A percentile compares a stretch with the other conserved stretches of the same genome.
Evolutionary conservation across 2,329 filamentous ascomycete genomes (phyloP).

Genomic region (Helminthosporium solani): DNA sequence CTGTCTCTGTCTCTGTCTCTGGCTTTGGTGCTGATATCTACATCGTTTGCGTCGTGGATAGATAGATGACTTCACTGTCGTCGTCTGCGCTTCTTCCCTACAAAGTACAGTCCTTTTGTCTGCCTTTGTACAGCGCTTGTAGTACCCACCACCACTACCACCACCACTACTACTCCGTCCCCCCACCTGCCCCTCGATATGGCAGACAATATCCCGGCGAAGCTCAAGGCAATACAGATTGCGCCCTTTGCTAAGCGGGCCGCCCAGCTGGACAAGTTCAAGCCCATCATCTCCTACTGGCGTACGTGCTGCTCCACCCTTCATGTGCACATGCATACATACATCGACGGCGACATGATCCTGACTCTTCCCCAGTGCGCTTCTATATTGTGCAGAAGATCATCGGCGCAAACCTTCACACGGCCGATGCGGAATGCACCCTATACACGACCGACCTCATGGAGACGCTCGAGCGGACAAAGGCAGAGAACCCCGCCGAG

Average conservation of each 20-base stretch:
- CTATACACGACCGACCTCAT: constrained; percentile 80
- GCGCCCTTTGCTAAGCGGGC: constrained; percentile 81
- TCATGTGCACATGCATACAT: no score
- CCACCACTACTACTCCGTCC: no score
- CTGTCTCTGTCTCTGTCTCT: no score
- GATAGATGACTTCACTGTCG: constrained; percentile 8
- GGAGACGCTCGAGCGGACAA: constrained; percentile 85
- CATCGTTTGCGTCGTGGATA: no score
- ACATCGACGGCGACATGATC: no score
- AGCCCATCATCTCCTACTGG: constrained; percentile 92
- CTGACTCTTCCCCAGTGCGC: constrained; percentile 28
- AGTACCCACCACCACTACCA: no score
- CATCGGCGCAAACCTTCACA: constrained; percentile 76
- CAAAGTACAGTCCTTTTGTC: no score
- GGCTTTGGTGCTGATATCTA: no score
- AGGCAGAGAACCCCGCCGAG: constrained; percentile 71
- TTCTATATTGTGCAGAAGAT: constrained; percentile 87
- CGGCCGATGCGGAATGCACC: constrained; percentile 72
- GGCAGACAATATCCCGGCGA: constrained; percentile 69
- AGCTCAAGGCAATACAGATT: constrained; percentile 78
- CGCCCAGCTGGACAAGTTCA: constrained; percentile 76
- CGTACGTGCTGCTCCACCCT: constrained; percentile 60
- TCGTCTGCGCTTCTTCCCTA: no score
- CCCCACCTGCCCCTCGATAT: no score
- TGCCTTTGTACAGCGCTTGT: no score